phyloP scores from a whole-genome alignment of 106 monocot species.

The Platanthera zijinensis region DNA sequence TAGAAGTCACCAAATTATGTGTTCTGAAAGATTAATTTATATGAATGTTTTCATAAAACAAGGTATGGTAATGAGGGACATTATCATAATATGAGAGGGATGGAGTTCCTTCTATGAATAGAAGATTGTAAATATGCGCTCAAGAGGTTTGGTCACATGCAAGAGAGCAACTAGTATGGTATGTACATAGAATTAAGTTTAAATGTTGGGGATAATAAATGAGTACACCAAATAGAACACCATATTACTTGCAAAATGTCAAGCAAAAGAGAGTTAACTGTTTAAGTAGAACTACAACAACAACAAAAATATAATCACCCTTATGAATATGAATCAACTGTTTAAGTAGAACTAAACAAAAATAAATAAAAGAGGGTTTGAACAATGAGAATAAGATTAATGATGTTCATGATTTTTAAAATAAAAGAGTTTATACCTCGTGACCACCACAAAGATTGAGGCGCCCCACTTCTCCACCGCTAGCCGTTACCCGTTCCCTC shows the following conservation, averaged over 20 bases:
- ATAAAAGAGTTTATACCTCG: conserved; percentile 37
- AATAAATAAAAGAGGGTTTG: background rate
- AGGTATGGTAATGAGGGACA: background rate
- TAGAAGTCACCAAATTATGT: background rate
- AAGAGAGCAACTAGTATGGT: background rate
- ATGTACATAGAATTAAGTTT: too few relatives aligned
- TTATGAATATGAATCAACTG: too few relatives aligned
- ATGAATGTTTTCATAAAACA: too few relatives aligned
- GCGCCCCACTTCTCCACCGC: conserved; percentile 94
- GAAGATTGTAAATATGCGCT: background rate
- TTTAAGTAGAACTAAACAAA: background rate
- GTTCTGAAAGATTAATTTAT: background rate
- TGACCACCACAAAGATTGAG: conserved; percentile 81
- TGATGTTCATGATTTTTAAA: background rate
- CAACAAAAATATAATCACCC: too few relatives aligned
- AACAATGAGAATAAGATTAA: background rate
- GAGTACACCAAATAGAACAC: background rate
- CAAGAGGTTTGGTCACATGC: background rate
- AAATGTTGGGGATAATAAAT: too few relatives aligned
- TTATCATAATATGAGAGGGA: background rate
- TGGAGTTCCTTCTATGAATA: background rate
- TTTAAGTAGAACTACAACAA: background rate
- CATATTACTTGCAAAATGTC: background rate
- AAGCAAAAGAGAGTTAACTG: background rate
- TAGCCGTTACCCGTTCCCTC: conserved; percentile 85